phyloP scores from a whole-genome alignment of 768 basidiomycete species.

The Agaricus sinodeliciosus region DNA sequence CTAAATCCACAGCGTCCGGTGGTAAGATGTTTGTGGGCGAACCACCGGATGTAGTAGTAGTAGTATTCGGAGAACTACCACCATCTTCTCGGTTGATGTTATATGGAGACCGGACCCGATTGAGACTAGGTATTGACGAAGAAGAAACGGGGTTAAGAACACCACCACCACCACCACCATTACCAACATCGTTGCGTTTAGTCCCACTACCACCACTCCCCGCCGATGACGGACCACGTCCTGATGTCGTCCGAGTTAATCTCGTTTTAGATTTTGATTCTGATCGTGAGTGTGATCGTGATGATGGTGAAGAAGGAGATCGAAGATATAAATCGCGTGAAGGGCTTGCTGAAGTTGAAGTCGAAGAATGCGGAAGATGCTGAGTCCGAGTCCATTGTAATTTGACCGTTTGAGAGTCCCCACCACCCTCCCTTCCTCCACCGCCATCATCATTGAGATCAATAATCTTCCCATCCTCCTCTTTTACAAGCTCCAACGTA shows the following conservation, averaged over 20 bases:
- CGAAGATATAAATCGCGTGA: background rate
- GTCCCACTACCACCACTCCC: slow-evolving; percentile 19
- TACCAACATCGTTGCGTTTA: too few relatives aligned
- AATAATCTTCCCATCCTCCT: slow-evolving; percentile 26
- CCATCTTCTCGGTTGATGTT: slow-evolving; percentile 20
- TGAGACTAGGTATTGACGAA: background rate
- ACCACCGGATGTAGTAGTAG: too few relatives aligned
- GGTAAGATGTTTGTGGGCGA: slow-evolving; percentile 27
- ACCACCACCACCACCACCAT: too few relatives aligned
- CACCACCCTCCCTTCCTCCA: slow-evolving; percentile 10
- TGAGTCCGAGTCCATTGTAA: slow-evolving; percentile 40
- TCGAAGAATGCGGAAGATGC: background rate
- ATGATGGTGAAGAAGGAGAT: slow-evolving; percentile 11
- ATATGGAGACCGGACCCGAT: slow-evolving; percentile 24
- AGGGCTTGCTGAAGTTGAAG: background rate
- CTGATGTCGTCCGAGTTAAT: background rate
- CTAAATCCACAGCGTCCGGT: slow-evolving; percentile 83
- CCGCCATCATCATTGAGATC: slow-evolving; percentile 42
- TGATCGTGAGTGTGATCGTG: too few relatives aligned
- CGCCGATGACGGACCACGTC: slow-evolving; percentile 16
- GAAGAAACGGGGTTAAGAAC: too few relatives aligned
- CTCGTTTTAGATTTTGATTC: slow-evolving; percentile 2
- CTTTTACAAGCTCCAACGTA: slow-evolving; percentile 13
- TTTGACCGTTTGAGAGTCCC: background rate
- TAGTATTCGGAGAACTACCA: slow-evolving; percentile 20